A percentile compares a stretch with the other conserved stretches of the same genome.
Evolutionary conservation across 441 rosid genomes (phyloP).

Genomic region (Gossypium laxum): DNA sequence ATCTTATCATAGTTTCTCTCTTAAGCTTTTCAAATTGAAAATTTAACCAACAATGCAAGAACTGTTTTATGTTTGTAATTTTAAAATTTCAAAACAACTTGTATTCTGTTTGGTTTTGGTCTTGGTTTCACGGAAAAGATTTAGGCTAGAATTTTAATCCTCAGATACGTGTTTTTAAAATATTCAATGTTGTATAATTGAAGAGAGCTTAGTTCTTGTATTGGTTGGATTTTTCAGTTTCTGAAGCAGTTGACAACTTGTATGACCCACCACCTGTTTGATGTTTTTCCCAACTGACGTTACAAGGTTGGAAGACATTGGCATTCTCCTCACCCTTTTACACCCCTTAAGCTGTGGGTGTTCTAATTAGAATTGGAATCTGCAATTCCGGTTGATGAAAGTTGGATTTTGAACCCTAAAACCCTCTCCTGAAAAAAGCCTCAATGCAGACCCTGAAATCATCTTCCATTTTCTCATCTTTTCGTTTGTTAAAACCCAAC

Average conservation of each 20-base stretch:
- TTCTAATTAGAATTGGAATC: not conserved
- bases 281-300: not conserved
- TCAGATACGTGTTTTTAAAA: not conserved
- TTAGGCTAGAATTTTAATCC: not conserved
- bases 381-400: not conserved
- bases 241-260: not conserved
- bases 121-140: not conserved
- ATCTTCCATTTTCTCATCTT: not conserved
- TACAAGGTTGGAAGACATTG: not conserved
- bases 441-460: conserved; percentile 9
- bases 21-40: not conserved
- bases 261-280: not conserved
- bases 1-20: not conserved
- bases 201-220: not conserved
- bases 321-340: not conserved
- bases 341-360: not conserved
- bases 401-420: not conserved
- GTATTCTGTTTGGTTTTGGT: not conserved
- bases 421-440: not conserved
- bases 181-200: not conserved
- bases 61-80: not conserved
- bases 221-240: not conserved
- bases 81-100: not conserved
- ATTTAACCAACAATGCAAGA: not conserved
- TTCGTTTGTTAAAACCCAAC: not conserved